These are phyloP conservation scores for Starmera caribaea DNA, from an alignment of 805 yeast genomes.

Conservation along the genomic window DNA sequence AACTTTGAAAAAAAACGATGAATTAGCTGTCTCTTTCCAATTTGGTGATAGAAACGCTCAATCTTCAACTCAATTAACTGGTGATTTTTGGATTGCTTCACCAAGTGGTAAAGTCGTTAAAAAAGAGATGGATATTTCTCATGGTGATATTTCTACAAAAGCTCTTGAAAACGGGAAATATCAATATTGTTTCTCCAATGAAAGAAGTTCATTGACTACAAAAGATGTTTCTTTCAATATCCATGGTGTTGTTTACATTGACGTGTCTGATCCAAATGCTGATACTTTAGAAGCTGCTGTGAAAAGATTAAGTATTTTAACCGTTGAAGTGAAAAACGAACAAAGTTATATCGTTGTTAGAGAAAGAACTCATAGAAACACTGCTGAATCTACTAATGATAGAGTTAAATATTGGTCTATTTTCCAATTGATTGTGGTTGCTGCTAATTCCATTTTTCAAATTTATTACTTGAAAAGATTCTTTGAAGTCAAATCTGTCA, in stretches of 20 bases:
- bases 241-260: conserved; percentile 85
- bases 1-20: conserved; percentile 71
- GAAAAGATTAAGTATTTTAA: conserved; percentile 59
- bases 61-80: conserved; percentile 52
- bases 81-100: conserved; percentile 43
- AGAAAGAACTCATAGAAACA: conserved; percentile 96
- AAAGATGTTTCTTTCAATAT: conserved; percentile 93
- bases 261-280: conserved; percentile 62
- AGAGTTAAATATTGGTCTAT: conserved; percentile 98
- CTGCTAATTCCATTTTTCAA: conserved; percentile 83
- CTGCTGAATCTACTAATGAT: conserved; percentile 95
- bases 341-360: conserved; percentile 86
- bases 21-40: conserved; percentile 81
- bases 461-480: conserved; percentile 89
- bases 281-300: conserved; percentile 82
- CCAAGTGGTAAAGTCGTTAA: conserved; percentile 37
- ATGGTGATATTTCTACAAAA: conserved; percentile 66
- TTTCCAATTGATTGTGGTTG: conserved; percentile 81
- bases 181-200: conserved; percentile 88
- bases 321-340: conserved; percentile 86
- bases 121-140: conserved; percentile 49
- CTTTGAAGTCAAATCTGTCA: conserved; percentile 88
- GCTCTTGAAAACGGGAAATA: conserved; percentile 67
- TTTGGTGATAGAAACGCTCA: conserved; percentile 82
- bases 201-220: conserved; percentile 57